Percentiles rank a stretch among this genome's conserved stretches.
These are phyloP conservation scores for Adansonia rubrostipa DNA, from an alignment of 441 rosid genomes.

Conservation along the genomic window DNA sequence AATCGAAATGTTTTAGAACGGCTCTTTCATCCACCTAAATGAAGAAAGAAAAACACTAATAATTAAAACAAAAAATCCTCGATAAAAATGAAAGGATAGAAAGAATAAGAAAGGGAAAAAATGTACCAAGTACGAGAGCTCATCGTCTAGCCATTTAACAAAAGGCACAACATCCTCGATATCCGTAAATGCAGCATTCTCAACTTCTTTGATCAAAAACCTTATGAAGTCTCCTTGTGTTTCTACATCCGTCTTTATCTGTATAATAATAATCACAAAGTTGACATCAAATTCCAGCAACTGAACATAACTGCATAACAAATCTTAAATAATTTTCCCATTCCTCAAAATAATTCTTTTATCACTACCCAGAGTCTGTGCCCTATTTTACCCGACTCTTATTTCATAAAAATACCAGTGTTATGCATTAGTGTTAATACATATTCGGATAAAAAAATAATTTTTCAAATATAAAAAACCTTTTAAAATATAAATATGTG, in stretches of 20 bases:
- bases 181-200: conserved; percentile 72
- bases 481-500: too few relatives aligned
- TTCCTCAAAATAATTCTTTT: too few relatives aligned
- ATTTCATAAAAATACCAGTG: too few relatives aligned
- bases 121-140: conserved; percentile 14
- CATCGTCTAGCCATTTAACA: conserved; percentile 55
- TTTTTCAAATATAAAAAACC: too few relatives aligned
- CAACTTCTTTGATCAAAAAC: conserved; percentile 84
- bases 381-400: too few relatives aligned
- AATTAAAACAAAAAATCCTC: conserved; percentile 19
- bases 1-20: conserved; percentile 85
- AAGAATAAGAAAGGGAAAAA: neutral
- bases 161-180: conserved; percentile 93
- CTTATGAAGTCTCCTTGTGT: conserved; percentile 91
- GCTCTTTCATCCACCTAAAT: conserved; percentile 92
- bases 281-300: neutral
- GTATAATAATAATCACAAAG: conserved; percentile 22
- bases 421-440: too few relatives aligned
- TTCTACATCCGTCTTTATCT: conserved; percentile 96
- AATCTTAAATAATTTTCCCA: neutral
- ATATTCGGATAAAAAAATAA: too few relatives aligned
- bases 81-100: neutral
- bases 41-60: neutral
- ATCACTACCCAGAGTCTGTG: too few relatives aligned
- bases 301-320: neutral